Percentiles rank a stretch among this genome's conserved stretches.
Evolutionary conservation across 306 rosid genomes (phyloP).

Genomic region (Glycine tomentella): DNA sequence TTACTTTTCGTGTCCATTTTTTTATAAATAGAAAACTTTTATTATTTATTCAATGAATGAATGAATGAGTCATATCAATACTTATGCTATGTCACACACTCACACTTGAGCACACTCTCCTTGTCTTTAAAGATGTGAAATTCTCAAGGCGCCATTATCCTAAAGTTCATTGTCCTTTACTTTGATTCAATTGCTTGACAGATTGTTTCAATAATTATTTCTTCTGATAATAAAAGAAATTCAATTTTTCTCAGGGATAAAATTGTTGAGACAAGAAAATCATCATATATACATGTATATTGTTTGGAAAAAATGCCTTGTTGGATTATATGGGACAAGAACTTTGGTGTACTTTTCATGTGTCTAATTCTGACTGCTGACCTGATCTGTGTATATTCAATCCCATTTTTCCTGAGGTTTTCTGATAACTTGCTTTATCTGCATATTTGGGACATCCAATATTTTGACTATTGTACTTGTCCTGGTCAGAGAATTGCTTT

Average conservation of each 20-base stretch:
- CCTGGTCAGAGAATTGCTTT: constrained; percentile 85
- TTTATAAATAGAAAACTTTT: constrained; percentile 16
- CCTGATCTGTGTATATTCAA: neutral
- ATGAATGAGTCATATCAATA: constrained; percentile 24
- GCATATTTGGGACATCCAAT: neutral
- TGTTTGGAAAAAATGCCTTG: constrained; percentile 4
- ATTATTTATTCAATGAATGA: constrained; percentile 20
- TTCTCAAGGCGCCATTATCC: constrained; percentile 3
- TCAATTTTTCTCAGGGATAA: neutral
- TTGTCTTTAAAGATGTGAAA: constrained; percentile 13
- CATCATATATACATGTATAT: neutral
- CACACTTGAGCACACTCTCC: constrained; percentile 1
- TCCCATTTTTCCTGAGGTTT: constrained; percentile 28
- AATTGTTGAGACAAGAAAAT: constrained; percentile 30
- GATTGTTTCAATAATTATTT: constrained; percentile 17
- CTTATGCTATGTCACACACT: neutral
- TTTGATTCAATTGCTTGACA: constrained; percentile 1
- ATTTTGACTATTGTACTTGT: constrained; percentile 37
- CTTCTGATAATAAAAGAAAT: constrained; percentile 1
- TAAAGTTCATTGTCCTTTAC: constrained; percentile 1
- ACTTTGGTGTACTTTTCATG: neutral
- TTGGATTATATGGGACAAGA: constrained; percentile 28
- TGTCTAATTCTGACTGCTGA: constrained; percentile 22
- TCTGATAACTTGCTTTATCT: constrained; percentile 25
- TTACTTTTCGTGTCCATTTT: constrained; percentile 39